Percentiles rank a stretch among this genome's conserved stretches.
These are phyloP conservation scores for Cymbopogon citratus DNA, from an alignment of 176 grass and related monocot genomes.

Conservation along the genomic window DNA sequence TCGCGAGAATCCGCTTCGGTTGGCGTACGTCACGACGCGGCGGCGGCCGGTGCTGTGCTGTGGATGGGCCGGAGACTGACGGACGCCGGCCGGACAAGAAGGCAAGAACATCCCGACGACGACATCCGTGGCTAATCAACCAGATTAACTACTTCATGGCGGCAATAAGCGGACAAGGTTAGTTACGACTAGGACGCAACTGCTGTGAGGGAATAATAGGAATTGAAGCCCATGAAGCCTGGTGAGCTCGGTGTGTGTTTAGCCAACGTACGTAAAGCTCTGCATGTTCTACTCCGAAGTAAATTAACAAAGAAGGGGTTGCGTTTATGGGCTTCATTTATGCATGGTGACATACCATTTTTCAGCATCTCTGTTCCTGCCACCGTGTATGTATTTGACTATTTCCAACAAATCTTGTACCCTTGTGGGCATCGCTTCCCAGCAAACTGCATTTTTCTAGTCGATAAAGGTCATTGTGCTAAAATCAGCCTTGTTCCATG, in stretches of 20 bases:
- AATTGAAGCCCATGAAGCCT: too few species aligned
- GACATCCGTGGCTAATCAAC: not conserved
- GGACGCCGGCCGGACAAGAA: not conserved
- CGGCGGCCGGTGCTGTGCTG: not conserved
- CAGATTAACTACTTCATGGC: not conserved
- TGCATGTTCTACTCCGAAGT: too few species aligned
- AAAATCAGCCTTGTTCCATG: not conserved
- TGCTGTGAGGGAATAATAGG: too few species aligned
- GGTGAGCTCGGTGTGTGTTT: not conserved
- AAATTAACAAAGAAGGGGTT: not conserved
- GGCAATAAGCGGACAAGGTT: not conserved
- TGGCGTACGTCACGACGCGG: too few species aligned
- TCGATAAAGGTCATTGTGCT: not conserved
- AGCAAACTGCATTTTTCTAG: not conserved
- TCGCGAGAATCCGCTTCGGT: too few species aligned
- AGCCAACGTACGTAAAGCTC: not conserved
- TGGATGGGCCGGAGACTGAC: not conserved
- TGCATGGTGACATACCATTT: not conserved
- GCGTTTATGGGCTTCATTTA: not conserved
- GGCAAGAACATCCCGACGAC: not conserved
- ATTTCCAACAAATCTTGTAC: conserved; percentile 1
- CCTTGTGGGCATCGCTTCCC: not conserved
- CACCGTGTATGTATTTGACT: not conserved
- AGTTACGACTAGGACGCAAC: not conserved
- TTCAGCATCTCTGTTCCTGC: not conserved